phyloP scores from a whole-genome alignment of 23 red algal species.

The Gracilariopsis chorda region DNA sequence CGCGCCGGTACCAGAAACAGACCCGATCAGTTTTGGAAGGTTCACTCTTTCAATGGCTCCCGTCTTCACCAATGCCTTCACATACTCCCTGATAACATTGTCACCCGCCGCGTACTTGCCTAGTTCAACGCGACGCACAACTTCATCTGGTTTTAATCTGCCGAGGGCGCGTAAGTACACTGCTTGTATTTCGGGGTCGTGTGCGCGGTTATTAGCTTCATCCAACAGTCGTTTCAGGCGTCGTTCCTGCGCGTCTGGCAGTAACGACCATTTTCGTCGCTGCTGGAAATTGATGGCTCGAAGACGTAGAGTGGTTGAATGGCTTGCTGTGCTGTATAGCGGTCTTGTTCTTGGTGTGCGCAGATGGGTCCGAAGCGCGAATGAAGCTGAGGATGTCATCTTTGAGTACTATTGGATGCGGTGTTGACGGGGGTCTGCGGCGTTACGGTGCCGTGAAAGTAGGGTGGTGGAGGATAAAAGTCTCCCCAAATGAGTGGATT shows the following conservation, averaged over 20 bases:
- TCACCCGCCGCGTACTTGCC: slow-evolving; percentile 48
- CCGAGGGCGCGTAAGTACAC: slow-evolving; percentile 57
- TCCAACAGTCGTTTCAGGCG: slow-evolving; percentile 62
- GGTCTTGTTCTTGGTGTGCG: background rate
- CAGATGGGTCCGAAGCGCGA: background rate
- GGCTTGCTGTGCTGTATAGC: background rate
- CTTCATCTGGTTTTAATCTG: slow-evolving; percentile 24
- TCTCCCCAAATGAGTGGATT: too few species aligned
- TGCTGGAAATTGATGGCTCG: background rate
- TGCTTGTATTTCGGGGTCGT: slow-evolving; percentile 69
- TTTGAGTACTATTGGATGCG: too few species aligned
- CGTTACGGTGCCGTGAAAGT: too few species aligned
- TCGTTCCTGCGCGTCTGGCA: slow-evolving; percentile 47
- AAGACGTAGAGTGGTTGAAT: background rate
- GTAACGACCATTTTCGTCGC: slow-evolving; percentile 26
- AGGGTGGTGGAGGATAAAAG: too few species aligned
- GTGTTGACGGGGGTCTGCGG: too few species aligned
- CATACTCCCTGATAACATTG: slow-evolving; percentile 85
- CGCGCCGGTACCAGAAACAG: background rate
- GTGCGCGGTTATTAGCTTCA: slow-evolving; percentile 54
- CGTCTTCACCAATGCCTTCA: slow-evolving; percentile 84
- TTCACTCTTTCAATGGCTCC: slow-evolving; percentile 64
- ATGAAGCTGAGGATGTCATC: background rate
- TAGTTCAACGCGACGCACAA: slow-evolving; percentile 42
- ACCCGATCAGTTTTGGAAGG: slow-evolving; percentile 47